Base-by-base conservation (phyloP, 345 rosid species). In the Ceriops tagal region DNA sequence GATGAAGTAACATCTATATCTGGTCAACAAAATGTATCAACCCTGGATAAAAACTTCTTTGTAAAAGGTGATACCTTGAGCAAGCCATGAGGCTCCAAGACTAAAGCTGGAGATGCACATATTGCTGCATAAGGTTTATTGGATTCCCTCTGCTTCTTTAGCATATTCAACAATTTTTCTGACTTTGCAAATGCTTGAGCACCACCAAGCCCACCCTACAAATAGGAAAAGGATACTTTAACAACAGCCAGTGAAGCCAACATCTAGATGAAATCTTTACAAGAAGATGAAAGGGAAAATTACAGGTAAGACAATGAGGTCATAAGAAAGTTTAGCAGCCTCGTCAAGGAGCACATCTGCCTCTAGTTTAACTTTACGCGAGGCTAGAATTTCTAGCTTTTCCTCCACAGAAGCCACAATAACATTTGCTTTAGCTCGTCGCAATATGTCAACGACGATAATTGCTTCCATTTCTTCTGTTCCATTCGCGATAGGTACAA, bases 401-500 rank as follows among this genome's bases (percentile, higher is more conserved):
- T 83, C 87, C 66, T 88, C 92, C 69, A 91, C 96, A 30, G 96
- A 87, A 34, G 96, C 97, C 65, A 95, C 89, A 10, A 92, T 84
- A 15, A 92, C 96, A 63, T 89, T 86, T 70, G 88, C 96, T 77
- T 90, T 88, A 18, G 97, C 97, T 60, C 95, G 88, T 72, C 89
- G 87, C 63, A 93, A 84, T 64, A 93, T 67, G 78, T 89, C 97
- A 69, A 93, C 87, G 68, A 87, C 84, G 52, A 88, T 86, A 71
- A 82, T 74, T 63, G 97, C 95, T 83, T 93, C 98, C 92, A 93
- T 93, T 83, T 91, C 98, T 78, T 93, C 97, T 6, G 97, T 78
- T 51, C 97, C 98, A 80, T 87, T 70, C 6, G 90, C 96, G 75
- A 92, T 80, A 20, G 99, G 97, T 51, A 95, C 91, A 79, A 95